phyloP scores from a whole-genome alignment of 805 yeast species.

The Candida insectorum region DNA sequence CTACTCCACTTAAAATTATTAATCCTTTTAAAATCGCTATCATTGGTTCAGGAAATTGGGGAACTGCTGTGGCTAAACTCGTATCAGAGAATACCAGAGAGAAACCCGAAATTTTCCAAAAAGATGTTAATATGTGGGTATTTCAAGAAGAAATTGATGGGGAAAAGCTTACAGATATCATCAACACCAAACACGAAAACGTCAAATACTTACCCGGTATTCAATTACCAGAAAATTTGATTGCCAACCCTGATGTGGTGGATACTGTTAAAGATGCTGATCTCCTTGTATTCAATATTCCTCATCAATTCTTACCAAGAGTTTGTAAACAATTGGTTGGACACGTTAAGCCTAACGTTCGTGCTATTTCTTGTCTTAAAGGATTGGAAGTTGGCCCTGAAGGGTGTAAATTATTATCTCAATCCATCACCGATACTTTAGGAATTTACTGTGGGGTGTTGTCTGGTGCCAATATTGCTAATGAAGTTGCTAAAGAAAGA shows the following conservation, averaged over 20 bases:
- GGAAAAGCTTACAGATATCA: slow-evolving; percentile 79
- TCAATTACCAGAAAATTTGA: slow-evolving; percentile 77
- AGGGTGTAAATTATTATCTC: slow-evolving; percentile 82
- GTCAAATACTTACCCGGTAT: slow-evolving; percentile 92
- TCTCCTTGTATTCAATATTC: slow-evolving; percentile 87
- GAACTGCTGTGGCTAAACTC: slow-evolving; percentile 94
- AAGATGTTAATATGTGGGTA: slow-evolving; percentile 93
- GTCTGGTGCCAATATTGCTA: slow-evolving; percentile 96
- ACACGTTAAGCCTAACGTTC: slow-evolving; percentile 59
- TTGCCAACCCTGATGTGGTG: slow-evolving; percentile 81
- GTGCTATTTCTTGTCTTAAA: slow-evolving; percentile 94
- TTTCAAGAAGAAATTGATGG: slow-evolving; percentile 82
- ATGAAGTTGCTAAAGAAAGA: slow-evolving; percentile 91
- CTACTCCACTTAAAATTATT: slow-evolving; percentile 29
- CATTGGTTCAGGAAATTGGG: slow-evolving; percentile 98
- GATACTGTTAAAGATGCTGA: slow-evolving; percentile 80
- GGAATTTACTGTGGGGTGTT: slow-evolving; percentile 94
- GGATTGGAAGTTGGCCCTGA: slow-evolving; percentile 86
- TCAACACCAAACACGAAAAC: slow-evolving; percentile 87
- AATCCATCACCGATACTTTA: slow-evolving; percentile 72
- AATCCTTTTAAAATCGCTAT: slow-evolving; percentile 49
- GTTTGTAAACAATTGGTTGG: slow-evolving; percentile 77
- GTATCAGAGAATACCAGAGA: slow-evolving; percentile 82
- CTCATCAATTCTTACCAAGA: slow-evolving; percentile 89
- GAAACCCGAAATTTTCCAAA: slow-evolving; percentile 68